Evolutionary conservation across 495 filamentous ascomycete genomes (phyloP), one percentile per base, ranked within the genome.

Genomic region (Xylaria bambusicola): DNA sequence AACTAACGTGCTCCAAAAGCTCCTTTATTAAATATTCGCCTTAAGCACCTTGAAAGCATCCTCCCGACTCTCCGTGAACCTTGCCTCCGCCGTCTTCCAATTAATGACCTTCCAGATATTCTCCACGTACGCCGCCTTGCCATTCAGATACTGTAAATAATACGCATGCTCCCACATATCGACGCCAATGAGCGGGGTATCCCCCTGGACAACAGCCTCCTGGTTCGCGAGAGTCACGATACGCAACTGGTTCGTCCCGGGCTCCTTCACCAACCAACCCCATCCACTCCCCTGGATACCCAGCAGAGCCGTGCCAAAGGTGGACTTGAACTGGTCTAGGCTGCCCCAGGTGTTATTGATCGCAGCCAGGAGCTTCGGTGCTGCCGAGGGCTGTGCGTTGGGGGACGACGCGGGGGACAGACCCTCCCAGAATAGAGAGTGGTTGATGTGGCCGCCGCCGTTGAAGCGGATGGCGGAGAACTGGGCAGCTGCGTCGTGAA

Each of bases 61-160:
- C 48, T 73, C 75, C 40, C 70, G 56, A 36, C 54, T 66, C 29
- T 71, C 75, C 10, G 57, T 45, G 70, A 93, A 94, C 56, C 94
- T 86, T 74, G 88, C 84, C 82, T 96, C 95, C 35, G 88, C 94
- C 38, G 88, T 82, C 82, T 93, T 94, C 94, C 94, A 98, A 81
- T 98, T 98, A 66, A 98, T 82, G 47, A 98, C 91, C 63, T 97
- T 91, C 94, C 94, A 98, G 71, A 98, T 89, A 57, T 92, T 92
- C 57, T 84, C 84, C 75, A 98, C 97, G 79, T 98, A 98, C 74
- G 97, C 95, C 53, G 90, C 94, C 85, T 98, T 98, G 71, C 93
- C 88, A 80, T 98, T 98, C 82, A 97, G 84, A 75, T 98, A 98
- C 80, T 98, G 92, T 56, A 98, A 80, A 77, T 81, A 82, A 71